Base-by-base conservation (phyloP, 352 stramenopile genomes). In the Phytophthora niederhauseri region DNA sequence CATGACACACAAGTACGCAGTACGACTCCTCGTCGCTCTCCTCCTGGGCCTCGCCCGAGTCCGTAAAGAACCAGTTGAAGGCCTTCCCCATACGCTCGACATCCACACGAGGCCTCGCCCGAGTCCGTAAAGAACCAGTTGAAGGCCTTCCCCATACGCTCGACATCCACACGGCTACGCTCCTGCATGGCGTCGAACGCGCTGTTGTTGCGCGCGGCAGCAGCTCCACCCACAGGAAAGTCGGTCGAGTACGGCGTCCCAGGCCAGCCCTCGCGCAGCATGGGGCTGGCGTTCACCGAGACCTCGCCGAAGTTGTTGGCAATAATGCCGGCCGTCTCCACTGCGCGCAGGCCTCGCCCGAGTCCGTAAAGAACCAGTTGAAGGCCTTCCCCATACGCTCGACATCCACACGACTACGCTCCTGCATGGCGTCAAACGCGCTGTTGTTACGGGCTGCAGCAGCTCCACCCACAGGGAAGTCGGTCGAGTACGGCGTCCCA, bases 261-360 rank as follows among this genome's bases (percentile, higher is more conserved):
- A 1, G 87, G 87, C 87, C 87, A 95, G 5, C 85, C 87, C 78
- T 95, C 87, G 17, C 87, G 85, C 24, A 95, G 59, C 60, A 95
- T 46, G 7, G 73, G 64, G 22, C 76, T 89, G 15, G 75, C 55
- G 20, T 71, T 78, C 14, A 85, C 49, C 15, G 63, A 52, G 7
- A 82, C 77, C 58, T 82, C 74, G 0, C 61, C 53, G 31, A 94
- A 86, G 30, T 83, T 73, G 12, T 81, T 78, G 66, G 72, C 61
- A 36, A 95, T 89, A 31, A 92, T 79, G 8, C 57, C 69, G 31
- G 84, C 87, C 1, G 87, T 93, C 64, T 95, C 85, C 1, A 95
- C 82, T 1, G 87, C 87, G 2, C 87, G 84, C 1, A n/a, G 8
- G 61, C 54, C 41, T 64, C 56, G 4, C 20, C 28, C 5, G 49